A percentile compares a stretch with the other conserved stretches of the same genome.
phyloP scores from a whole-genome alignment of 2,329 filamentous ascomycete genomes.

The Arachnopeziza araneosa region DNA sequence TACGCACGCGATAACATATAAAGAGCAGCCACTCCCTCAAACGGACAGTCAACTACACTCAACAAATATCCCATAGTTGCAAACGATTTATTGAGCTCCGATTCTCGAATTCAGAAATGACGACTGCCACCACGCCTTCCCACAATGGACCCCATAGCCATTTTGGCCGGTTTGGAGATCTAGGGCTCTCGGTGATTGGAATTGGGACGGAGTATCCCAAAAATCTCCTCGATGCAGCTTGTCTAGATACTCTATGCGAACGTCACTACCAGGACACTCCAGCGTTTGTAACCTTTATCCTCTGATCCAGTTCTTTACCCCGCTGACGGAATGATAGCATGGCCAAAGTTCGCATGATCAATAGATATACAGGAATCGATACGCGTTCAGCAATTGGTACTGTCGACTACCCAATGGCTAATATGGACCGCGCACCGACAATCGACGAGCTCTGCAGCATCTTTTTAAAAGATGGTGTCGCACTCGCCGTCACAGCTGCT shows the following conservation, averaged over 20 bases:
- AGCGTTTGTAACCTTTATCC: conserved; percentile 41
- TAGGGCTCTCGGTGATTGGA: conserved; percentile 56
- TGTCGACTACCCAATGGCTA: conserved; percentile 56
- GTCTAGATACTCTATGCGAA: conserved; percentile 46
- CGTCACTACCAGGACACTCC: conserved; percentile 55
- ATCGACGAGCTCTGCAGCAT: conserved; percentile 49
- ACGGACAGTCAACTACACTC: background rate
- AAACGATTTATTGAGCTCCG: background rate
- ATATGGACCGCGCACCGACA: conserved; percentile 46
- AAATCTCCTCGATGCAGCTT: conserved; percentile 43
- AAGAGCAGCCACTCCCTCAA: too few relatives aligned
- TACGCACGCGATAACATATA: too few relatives aligned
- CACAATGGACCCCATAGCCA: conserved; percentile 15
- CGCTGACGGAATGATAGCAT: conserved; percentile 39
- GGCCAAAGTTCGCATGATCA: conserved; percentile 58
- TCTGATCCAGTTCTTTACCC: background rate
- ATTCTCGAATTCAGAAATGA: conserved; percentile 1
- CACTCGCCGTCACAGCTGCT: conserved; percentile 50
- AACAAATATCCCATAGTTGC: background rate
- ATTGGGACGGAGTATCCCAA: conserved; percentile 57
- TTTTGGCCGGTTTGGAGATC: conserved; percentile 34
- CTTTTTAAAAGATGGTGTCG: conserved; percentile 53
- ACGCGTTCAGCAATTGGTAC: conserved; percentile 56
- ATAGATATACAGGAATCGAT: conserved; percentile 60
- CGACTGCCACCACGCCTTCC: conserved; percentile 10